Evolutionary conservation across 768 basidiomycete species (phyloP).

Genomic region (Agaricus blazei): DNA sequence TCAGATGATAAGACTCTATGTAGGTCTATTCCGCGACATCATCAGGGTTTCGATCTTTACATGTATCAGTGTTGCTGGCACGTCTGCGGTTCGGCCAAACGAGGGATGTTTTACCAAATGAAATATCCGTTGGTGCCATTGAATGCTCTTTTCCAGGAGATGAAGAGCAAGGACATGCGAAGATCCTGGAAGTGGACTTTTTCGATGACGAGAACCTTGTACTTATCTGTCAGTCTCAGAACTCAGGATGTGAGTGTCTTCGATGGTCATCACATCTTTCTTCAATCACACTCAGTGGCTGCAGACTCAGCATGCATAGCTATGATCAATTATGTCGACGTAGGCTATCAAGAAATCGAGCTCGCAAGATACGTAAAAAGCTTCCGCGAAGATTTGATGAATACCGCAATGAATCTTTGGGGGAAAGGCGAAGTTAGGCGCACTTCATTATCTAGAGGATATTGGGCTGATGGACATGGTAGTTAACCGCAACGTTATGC

Average conservation of each 20-base stretch:
- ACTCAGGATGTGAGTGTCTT: conserved; percentile 42
- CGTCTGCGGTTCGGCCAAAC: conserved; percentile 40
- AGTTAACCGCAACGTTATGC: conserved; percentile 46
- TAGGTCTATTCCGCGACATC: conserved; percentile 12
- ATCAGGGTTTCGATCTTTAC: conserved; percentile 4
- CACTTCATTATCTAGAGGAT: conserved; percentile 15
- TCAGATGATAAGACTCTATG: conserved; percentile 25
- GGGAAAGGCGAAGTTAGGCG: conserved; percentile 59
- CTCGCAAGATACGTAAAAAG: conserved; percentile 46
- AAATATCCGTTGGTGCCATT: conserved; percentile 47
- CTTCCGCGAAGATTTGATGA: conserved; percentile 64
- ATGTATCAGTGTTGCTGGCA: conserved; percentile 47
- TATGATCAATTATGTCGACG: conserved; percentile 55
- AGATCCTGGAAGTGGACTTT: conserved; percentile 66
- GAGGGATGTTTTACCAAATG: conserved; percentile 22
- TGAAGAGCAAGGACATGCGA: conserved; percentile 34
- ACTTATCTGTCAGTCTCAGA: conserved; percentile 52
- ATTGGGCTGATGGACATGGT: conserved; percentile 24
- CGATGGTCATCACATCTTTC: conserved; percentile 15
- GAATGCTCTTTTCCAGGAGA: conserved; percentile 46
- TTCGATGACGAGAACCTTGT: conserved; percentile 73
- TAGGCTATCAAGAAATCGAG: conserved; percentile 53
- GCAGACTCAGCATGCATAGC: conserved; percentile 56
- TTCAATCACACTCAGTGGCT: conserved; percentile 26
- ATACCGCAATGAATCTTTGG: conserved; percentile 48